These are phyloP conservation scores for Speleostelium caveatum DNA, from an alignment of 78 protist species.

Conservation along the genomic window DNA sequence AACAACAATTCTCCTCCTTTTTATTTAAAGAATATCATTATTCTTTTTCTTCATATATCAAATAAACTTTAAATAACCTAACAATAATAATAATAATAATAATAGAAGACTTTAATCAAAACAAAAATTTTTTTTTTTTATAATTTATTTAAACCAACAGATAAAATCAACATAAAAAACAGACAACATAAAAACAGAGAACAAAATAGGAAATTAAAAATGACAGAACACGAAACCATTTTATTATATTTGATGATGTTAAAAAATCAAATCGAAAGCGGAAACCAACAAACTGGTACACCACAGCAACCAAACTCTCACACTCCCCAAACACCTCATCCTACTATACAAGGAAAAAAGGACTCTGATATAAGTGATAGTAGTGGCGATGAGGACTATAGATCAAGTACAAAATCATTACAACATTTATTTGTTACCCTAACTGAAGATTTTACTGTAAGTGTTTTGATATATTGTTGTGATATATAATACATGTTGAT, in stretches of 20 bases:
- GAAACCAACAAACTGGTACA: not conserved
- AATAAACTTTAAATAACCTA: no score
- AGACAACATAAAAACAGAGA: no score
- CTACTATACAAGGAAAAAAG: not conserved
- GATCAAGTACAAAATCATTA: slow-evolving; percentile 59
- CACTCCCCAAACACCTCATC: not conserved
- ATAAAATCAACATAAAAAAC: no score
- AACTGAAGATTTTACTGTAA: slow-evolving; percentile 60
- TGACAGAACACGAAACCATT: not conserved
- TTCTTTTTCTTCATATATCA: no score
- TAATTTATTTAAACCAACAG: no score
- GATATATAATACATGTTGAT: not conserved
- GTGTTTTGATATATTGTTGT: not conserved
- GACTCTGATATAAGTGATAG: slow-evolving; percentile 67
- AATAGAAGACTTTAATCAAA: no score
- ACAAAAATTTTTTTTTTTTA: no score
- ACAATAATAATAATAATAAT: no score
- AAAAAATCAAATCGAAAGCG: not conserved
- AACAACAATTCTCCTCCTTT: no score
- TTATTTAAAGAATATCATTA: no score
- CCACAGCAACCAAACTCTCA: not conserved
- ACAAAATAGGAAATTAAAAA: no score
- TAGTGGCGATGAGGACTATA: slow-evolving; percentile 75
- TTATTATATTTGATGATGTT: slow-evolving; percentile 31
- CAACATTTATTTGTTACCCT: slow-evolving; percentile 38